Base-by-base conservation (phyloP, 1,284 basidiomycete genomes). In the Cerrena zonata region DNA sequence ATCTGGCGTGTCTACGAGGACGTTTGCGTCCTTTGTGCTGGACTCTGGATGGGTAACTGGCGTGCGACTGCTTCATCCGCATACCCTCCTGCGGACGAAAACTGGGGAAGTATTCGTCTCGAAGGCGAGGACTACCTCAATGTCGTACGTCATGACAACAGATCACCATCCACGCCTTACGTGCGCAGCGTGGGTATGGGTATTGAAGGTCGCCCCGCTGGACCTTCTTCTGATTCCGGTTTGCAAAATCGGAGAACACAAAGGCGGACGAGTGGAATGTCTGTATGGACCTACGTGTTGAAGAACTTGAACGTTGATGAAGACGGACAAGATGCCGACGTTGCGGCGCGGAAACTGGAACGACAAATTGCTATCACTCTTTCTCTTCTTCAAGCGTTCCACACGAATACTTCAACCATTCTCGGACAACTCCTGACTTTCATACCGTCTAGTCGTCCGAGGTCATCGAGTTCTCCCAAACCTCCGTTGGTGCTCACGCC, bases 1-100 rank as follows among this genome's bases (percentile, higher is more conserved):
- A 77, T 77, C 7, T 88, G 86, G 86, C 76, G 78, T 23, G 72
- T 89, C 13, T 91, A 90, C 59, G 88, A 91, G 66, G 88, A 90
- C 54, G 83, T 86, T 11, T 90, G 88, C 55, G 71, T 89, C 39
- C 72, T 88, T 45, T 90, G 87, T 59, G 87, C 86, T 0, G 80
- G 84, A 1, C 72, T 89, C 13, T 89, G 85, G 84, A 78, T 85
- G 61, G 84, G 83, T 23, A 71, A 76, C 15, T 85, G 79, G 84
- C 74, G 76, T 44, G 70, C 71, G 44, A 77, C 75, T 54, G 74
- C 77, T 0, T 58, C 66, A 1, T 61, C 63, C 50, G 74, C 74
- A 4, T 78, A 75, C 54, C 74, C 76, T n/a, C 75, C 70, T 5
- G 71, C 63, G 15, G 68, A 69, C 44, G 65, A 71, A 47, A 75